Percentiles rank a stretch among this genome's conserved stretches.
Evolutionary conservation across 257 asterid species (phyloP).

Genomic region (Asclepias syriaca): DNA sequence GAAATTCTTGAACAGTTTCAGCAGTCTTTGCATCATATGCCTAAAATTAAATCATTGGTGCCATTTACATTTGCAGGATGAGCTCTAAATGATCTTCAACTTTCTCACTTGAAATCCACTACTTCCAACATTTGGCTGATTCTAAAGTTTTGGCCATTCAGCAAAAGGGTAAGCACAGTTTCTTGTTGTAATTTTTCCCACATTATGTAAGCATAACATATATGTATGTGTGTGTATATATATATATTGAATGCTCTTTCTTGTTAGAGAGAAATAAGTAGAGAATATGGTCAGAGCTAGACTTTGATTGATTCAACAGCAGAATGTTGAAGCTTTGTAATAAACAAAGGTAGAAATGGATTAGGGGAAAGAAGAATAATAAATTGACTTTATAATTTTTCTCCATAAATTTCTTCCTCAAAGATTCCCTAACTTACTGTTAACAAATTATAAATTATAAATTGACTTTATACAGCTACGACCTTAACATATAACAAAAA

Average conservation of each 20-base stretch:
- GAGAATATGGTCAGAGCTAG: background rate
- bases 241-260: background rate
- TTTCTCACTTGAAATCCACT: background rate
- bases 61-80: background rate
- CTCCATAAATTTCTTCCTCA: background rate
- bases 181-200: background rate
- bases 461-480: too few relatives aligned
- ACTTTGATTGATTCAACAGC: background rate
- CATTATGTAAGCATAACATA: background rate
- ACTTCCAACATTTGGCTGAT: background rate
- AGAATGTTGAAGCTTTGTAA: background rate
- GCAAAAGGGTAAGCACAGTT: background rate
- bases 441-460: too few relatives aligned
- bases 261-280: background rate
- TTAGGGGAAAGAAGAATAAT: background rate
- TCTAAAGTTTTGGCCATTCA: background rate
- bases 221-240: too few relatives aligned
- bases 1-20: too few relatives aligned
- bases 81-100: slow-evolving; percentile 1
- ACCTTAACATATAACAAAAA: too few relatives aligned
- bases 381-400: background rate
- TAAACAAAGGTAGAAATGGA: background rate
- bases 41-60: background rate
- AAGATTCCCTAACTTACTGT: background rate
- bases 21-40: background rate